Percentiles rank a stretch among this genome's conserved stretches.
phyloP scores from a whole-genome alignment of 2,329 filamentous ascomycete genomes.

The Fusarium redolens region DNA sequence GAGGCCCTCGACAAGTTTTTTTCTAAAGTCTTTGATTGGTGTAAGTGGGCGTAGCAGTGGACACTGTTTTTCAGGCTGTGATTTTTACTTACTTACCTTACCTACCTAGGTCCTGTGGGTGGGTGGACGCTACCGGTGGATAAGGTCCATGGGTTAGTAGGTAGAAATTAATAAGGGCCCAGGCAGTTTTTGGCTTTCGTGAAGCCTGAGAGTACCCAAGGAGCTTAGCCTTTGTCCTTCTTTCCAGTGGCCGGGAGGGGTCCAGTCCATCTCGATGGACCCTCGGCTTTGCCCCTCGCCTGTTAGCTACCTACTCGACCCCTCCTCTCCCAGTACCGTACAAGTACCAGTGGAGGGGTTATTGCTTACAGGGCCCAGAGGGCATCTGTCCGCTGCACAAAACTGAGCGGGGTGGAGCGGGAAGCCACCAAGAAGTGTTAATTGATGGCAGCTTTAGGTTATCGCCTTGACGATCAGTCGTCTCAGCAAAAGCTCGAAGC shows the following conservation, averaged over 20 bases:
- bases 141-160: no score
- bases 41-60: constrained; percentile 42
- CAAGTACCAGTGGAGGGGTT: constrained; percentile 23
- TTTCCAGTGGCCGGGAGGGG: constrained; percentile 14
- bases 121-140: constrained; percentile 41
- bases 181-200: constrained; percentile 1
- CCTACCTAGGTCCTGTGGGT: constrained; percentile 10
- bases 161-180: constrained; percentile 21
- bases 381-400: constrained; percentile 21
- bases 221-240: background rate
- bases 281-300: constrained; percentile 24
- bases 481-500: constrained; percentile 1
- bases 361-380: constrained; percentile 24
- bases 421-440: constrained; percentile 19
- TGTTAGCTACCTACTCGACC: constrained; percentile 8
- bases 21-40: constrained; percentile 53
- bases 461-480: constrained; percentile 17
- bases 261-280: constrained; percentile 8
- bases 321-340: constrained; percentile 5
- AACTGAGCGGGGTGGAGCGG: constrained; percentile 33
- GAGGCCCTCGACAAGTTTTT: constrained; percentile 53
- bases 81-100: background rate
- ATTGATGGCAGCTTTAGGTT: constrained; percentile 23
- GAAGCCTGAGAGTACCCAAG: background rate
- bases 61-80: constrained; percentile 33